phyloP scores from a whole-genome alignment of 345 rosid genomes.

The Rhodamnia argentea region DNA sequence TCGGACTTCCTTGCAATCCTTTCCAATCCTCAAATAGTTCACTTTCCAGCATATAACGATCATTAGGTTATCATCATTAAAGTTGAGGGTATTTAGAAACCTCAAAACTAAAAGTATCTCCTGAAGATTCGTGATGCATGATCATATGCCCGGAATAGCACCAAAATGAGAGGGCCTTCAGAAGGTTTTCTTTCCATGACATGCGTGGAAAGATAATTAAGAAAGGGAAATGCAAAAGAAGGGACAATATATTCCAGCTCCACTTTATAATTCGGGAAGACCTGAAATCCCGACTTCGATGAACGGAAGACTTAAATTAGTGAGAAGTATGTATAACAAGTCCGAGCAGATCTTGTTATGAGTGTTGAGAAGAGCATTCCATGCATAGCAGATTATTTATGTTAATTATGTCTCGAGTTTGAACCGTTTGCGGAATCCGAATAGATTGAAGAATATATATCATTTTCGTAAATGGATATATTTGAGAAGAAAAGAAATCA shows the following conservation, averaged over 20 bases:
- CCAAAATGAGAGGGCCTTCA: background rate
- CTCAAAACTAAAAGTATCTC: too few species aligned
- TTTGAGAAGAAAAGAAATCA: too few species aligned
- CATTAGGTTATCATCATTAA: too few species aligned
- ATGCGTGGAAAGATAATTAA: background rate
- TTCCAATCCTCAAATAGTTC: too few species aligned
- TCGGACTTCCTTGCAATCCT: too few species aligned
- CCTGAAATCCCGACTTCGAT: background rate
- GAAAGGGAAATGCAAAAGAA: background rate
- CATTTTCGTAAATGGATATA: too few species aligned
- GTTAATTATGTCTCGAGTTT: too few species aligned
- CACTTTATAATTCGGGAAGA: background rate
- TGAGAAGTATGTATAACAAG: background rate
- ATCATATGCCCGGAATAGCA: background rate
- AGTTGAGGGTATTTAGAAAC: too few species aligned
- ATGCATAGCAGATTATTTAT: accelerated
- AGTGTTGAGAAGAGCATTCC: background rate
- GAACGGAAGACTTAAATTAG: background rate
- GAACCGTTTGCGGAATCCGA: too few species aligned
- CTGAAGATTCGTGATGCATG: too few species aligned
- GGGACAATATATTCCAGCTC: background rate
- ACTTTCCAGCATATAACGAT: too few species aligned
- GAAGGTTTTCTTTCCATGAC: background rate
- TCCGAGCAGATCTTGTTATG: background rate
- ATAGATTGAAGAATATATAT: too few species aligned